Evolutionary conservation across 2,329 filamentous ascomycete genomes (phyloP), one percentile per base, ranked within the genome.

Genomic region (Huntiella omanensis): DNA sequence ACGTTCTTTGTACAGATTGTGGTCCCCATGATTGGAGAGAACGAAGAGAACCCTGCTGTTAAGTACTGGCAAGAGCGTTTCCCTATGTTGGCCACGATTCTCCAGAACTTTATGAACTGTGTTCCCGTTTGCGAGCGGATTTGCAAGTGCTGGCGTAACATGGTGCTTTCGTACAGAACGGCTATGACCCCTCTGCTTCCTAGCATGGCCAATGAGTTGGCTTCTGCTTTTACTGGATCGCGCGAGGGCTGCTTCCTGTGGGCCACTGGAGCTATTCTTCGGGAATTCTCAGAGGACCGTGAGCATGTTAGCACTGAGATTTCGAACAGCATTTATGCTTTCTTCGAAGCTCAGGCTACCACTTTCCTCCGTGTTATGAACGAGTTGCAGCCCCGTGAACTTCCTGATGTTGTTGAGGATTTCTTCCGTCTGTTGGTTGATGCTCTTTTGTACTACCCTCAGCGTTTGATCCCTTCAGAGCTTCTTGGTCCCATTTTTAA

Each of bases 221-320:
- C 84, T 1, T 72, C 71, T 52, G 87, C 88, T 4, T 98, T 98
- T 59, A 73, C 81, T 47, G 71, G 74, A 13, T 95, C 88, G 8
- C 75, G 79, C 50, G 88, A 98, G 62, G 91, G 91, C 10, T 95
- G 88, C 60, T 98, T 98, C 70, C 69, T 98, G n/a, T 98, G 91
- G 91, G 88, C 91, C 1, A 95, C 88, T 2, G 83, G 87, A 53
- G 85, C 88, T 6, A 92, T 98, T 52, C 73, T 98, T 28, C 81
- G 91, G 49, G 91, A 98, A 60, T 98, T 96, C 58, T 91, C 85
- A 0, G 84, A 93, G 55, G 86, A 88, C 37, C 76, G 83, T 37
- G 86, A 94, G 54, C 76, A 83, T 50, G 83, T 96, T 15, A 80
- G 88, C 46, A 71, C 79, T 43, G 67, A 73, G n/a, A 92, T 85